Base-by-base conservation (phyloP, 495 filamentous ascomycete species). In the Tetracladium setigerum region DNA sequence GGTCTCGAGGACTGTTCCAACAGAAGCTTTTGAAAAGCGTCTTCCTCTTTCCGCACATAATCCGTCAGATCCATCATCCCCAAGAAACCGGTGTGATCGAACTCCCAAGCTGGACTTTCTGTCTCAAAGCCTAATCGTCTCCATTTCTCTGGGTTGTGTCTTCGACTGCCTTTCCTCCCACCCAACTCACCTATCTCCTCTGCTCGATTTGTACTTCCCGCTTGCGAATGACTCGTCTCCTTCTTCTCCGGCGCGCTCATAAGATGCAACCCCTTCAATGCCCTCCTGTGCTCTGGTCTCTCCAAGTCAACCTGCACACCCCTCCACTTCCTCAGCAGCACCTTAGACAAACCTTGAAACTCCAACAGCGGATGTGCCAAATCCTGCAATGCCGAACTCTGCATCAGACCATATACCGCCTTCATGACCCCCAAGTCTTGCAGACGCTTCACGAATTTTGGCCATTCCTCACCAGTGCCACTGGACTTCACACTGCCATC, bases 41-140 rank as follows among this genome's bases (percentile, higher is more conserved):
- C 89, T 58, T 95, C 87, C 53, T 94, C 80, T 58, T 86, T 94
- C 54, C 83, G 75, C 40, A 95, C 86, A 62, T 86, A 99, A 63
- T 97, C 89, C 6, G 87, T 89, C 57, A 97, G 60, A 63, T 99
- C 92, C 89, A 97, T 95, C 82, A 99, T 87, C 16, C 94, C 92
- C 35, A 99, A 65, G 60, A 91, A 97, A 1, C 92, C 92, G 14
- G 83, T 81, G 18, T 79, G 72, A 2, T 89, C 81, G 63, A 99
- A 97, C 55, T 97, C 92, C 52, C 71, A 66, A 0, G 81, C 81
- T 9, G 92, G 92, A 47, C 74, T 86, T 60, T 97, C 94, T 0
- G 87, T 83, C 63, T 92, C 86, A 58, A 99, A 99, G 2, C 92
- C 92, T 31, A 98, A 63, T 35, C 91, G 72, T 47, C 89, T 72